A percentile compares a stretch with the other conserved stretches of the same genome.
phyloP scores from a whole-genome alignment of 805 yeast species.

The Crinitomyces ghanaensis region DNA sequence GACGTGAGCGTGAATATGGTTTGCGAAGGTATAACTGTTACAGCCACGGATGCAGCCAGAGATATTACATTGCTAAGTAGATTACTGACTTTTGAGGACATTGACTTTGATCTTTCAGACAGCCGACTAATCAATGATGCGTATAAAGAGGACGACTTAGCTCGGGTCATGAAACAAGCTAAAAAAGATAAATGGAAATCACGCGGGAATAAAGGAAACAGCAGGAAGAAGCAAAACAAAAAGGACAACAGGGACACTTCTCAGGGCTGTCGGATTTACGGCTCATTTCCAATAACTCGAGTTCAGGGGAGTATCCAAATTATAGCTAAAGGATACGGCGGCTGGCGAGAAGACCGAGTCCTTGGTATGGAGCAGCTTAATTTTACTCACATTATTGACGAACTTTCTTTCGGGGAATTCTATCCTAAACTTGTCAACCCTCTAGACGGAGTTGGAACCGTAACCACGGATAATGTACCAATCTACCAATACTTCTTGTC shows the following conservation, averaged over 20 bases:
- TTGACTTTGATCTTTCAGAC: conserved; percentile 14
- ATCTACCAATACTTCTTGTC: conserved; percentile 56
- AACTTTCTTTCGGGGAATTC: conserved; percentile 83
- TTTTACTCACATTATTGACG: conserved; percentile 75
- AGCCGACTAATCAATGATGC: conserved; percentile 3
- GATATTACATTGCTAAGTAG: conserved; percentile 75
- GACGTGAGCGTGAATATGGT: conserved; percentile 79
- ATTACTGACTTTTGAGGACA: conserved; percentile 58
- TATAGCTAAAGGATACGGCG: conserved; percentile 58
- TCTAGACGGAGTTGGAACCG: conserved; percentile 62
- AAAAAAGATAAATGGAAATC: conserved; percentile 8
- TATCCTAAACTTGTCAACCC: conserved; percentile 82
- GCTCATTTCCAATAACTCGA: conserved; percentile 54
- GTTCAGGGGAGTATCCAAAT: conserved; percentile 81
- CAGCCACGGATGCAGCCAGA: conserved; percentile 63
- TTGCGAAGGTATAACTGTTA: conserved; percentile 63
- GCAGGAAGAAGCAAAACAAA: conserved; percentile 3
- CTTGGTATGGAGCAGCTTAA: conserved; percentile 38
- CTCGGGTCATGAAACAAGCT: conserved; percentile 16
- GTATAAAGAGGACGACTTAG: conserved; percentile 11
- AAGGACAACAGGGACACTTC: conserved; percentile 7
- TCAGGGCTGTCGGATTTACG: conserved; percentile 20
- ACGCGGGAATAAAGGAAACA: too few species aligned
- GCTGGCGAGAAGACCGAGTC: conserved; percentile 12
- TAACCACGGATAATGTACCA: conserved; percentile 36